Percentiles rank a stretch among this genome's conserved stretches.
Evolutionary conservation across 2,329 filamentous ascomycete species (phyloP).

Genomic region (Tricladium varicosporioides): DNA sequence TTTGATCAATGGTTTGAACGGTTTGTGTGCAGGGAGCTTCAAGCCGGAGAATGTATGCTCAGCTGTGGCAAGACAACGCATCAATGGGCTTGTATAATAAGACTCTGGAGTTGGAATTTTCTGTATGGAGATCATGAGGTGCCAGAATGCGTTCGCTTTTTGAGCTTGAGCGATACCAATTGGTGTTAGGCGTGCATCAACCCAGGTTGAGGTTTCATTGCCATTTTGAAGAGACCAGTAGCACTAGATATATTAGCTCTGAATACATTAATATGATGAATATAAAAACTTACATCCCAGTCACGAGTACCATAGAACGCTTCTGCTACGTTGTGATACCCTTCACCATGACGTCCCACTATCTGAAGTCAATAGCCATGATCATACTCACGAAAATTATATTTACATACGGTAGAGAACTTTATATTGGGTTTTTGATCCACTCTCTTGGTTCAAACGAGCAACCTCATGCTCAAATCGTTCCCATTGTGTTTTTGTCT

Average conservation of each 20-base stretch:
- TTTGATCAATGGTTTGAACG: conserved; percentile 61
- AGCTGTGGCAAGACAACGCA: conserved; percentile 61
- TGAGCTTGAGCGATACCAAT: conserved; percentile 55
- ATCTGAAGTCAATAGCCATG: neutral
- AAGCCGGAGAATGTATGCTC: conserved; percentile 58
- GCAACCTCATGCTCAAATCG: conserved; percentile 59
- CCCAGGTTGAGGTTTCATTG: conserved; percentile 61
- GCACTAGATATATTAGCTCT: conserved; percentile 40
- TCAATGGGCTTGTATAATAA: conserved; percentile 64
- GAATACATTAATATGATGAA: too few species aligned
- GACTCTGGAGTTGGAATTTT: conserved; percentile 59
- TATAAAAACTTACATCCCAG: conserved; percentile 62
- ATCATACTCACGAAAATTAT: conserved; percentile 5
- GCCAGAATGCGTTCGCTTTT: conserved; percentile 61
- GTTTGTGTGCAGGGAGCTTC: conserved; percentile 45
- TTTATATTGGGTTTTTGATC: conserved; percentile 55
- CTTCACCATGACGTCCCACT: conserved; percentile 68
- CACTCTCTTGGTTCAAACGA: conserved; percentile 48
- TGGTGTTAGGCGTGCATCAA: conserved; percentile 60
- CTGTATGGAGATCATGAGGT: conserved; percentile 46
- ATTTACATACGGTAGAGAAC: conserved; percentile 50
- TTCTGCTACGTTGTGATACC: conserved; percentile 63
- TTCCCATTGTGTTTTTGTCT: conserved; percentile 57
- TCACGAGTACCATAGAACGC: conserved; percentile 64
- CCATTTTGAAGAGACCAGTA: conserved; percentile 66